Evolutionary conservation across 2,329 filamentous ascomycete species (phyloP), one percentile per base, ranked within the genome.

Genomic region (Fusarium torreyae): DNA sequence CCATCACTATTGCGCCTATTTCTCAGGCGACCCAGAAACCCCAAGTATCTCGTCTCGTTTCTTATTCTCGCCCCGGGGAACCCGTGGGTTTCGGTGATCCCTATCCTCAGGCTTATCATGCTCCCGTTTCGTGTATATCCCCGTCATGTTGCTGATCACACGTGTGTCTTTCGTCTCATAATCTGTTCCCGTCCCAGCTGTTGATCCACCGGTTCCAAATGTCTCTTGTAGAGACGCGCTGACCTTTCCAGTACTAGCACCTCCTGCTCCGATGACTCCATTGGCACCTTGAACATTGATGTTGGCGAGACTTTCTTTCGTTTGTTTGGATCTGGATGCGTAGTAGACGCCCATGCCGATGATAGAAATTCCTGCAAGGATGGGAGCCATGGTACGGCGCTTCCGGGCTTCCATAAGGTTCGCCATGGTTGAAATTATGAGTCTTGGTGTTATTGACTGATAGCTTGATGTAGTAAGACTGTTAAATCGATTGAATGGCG

Each of bases 221-320:
- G 53, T 26, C 18, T 26, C 20, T 14, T 56, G 53, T 7, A 56
- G 34, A 15, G 20, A 40, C 7, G 45, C 7, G 36, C 53, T 56
- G 2, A 56, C 13, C 2, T 40, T 34, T 5, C 53, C 53, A 2
- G 46, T 56, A 14, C 8, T 17, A 0, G 53, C 13, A 34, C 53
- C 53, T 24, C 17, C 17, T 13, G 53, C 53, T 26, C 53, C 53
- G 20, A 56, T 56, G 11, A 56, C 53, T n/a, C 53, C 53, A 14
- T 56, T 56, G 1, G 53, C 6, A 17, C 53, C 53, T 0, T 24
- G n/a, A 9, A 15, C 17, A 9, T 33, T 14, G 4, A 28, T n/a
- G 15, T 18, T 33, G 6, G 28, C 10, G 26, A 31, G 9, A 10
- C 18, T 13, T 2, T 34, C 38, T n/a, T 40, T 22, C 17, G 53